Base-by-base conservation (phyloP, 2,329 filamentous ascomycete genomes). In the Rutstroemia sp. region DNA sequence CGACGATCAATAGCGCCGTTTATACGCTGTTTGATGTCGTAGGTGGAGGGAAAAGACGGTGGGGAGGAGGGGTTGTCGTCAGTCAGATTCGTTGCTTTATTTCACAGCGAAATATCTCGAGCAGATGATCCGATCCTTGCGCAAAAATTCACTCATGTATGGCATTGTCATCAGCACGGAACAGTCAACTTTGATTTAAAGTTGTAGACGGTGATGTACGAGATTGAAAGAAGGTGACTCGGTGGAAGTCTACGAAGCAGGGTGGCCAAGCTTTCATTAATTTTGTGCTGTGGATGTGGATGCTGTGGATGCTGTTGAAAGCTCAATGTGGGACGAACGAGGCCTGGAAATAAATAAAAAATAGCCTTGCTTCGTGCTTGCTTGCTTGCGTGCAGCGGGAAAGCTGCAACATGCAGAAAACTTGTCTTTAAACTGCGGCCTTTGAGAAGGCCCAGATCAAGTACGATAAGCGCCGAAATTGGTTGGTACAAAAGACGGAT, bases 1-100 rank as follows among this genome's bases (percentile, higher is more conserved):
- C 21, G 44, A 47, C 44, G 7, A 23, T 23, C 19, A 25, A 48
- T 42, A 14, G 34, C 27, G 39, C 27, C 10, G 48, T 21, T 16
- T 19, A 30, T 39, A 47, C 42, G 38, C 47, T 51, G 53, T 25
- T 42, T 19, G 51, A 25, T 34, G 30, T 34, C 30, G 30, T 34
- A 34, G 34, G 25, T 52, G 17, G 48, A 41, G 34, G 23, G 52
- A 41, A 51, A 37, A 56, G 17, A 39, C 30, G 54, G 54, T 51
- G 54, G 54, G 49, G 48, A 47, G 48, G 54, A 56, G 54, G 54
- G 49, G 48, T 52, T 46, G 34, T 46, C 48, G 41, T 52, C 41
- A 47, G 41, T 56, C 27, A 34, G 47, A 49, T 27, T 17, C n/a
- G 46, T 48, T 50, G 19, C 41, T 55, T 55, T 51, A 45, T 55